Conservation (phyloP, 495 filamentous ascomycete species). For the Diplogelasinospora grovesii region DNA sequence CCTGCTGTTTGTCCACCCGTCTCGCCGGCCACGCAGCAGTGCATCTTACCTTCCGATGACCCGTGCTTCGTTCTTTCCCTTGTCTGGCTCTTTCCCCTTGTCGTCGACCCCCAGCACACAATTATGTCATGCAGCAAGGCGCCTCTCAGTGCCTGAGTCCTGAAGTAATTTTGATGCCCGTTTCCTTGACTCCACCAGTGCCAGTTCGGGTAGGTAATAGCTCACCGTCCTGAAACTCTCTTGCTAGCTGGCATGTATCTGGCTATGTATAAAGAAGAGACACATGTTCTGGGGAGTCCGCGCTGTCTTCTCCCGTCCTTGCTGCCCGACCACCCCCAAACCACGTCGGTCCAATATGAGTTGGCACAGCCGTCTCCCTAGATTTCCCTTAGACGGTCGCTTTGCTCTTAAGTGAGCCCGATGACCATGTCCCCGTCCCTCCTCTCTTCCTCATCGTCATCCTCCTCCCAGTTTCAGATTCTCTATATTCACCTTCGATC, state of each 20-base stretch:
- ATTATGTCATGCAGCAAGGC: conserved; percentile 24
- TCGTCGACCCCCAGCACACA: conserved; percentile 11
- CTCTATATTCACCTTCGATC: conserved; percentile 3
- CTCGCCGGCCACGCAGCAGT: conserved; percentile 11
- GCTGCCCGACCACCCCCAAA: conserved; percentile 26
- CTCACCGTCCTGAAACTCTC: conserved; percentile 8
- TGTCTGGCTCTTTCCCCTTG: conserved; percentile 11
- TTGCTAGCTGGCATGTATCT: conserved; percentile 5
- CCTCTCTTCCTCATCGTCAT: conserved; percentile 2
- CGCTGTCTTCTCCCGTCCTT: conserved; percentile 17
- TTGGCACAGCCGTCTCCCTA: conserved; percentile 14
- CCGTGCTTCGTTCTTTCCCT: conserved; percentile 13
- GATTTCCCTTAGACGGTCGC: conserved; percentile 8
- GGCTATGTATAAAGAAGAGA: conserved; percentile 17
- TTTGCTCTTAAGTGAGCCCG: conserved; percentile 10
- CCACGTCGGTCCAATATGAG: conserved; percentile 24
- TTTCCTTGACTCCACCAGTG: conserved; percentile 13
- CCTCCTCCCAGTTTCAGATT: neutral
- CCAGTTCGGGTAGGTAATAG: conserved; percentile 11
- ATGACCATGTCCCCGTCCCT: conserved; percentile 6
- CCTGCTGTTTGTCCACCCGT: neutral
- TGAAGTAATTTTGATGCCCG: conserved; percentile 12
- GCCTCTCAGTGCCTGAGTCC: conserved; percentile 5
- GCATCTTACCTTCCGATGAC: conserved; percentile 13
- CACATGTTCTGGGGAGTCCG: conserved; percentile 10